Evolutionary conservation across 2,329 filamentous ascomycete genomes (phyloP).

Genomic region (Ophiocordyceps robertsii): DNA sequence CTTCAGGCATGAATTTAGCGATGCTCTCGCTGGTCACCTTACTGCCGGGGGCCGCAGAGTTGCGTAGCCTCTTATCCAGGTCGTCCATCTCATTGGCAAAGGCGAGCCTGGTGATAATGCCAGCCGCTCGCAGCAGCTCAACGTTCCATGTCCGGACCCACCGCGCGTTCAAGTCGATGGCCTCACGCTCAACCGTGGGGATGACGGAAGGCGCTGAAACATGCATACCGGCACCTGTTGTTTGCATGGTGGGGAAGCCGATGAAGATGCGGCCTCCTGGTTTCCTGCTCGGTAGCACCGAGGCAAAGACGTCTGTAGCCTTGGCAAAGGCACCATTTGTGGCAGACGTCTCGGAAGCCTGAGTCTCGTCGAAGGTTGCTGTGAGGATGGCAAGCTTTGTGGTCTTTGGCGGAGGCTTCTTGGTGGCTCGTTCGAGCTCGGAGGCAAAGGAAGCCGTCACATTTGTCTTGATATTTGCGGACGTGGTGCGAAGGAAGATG

Average conservation of each 20-base stretch:
- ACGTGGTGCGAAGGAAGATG: slow-evolving; percentile 81
- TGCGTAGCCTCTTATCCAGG: slow-evolving; percentile 48
- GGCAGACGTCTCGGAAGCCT: slow-evolving; percentile 44
- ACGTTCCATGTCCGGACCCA: slow-evolving; percentile 94
- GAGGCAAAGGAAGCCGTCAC: slow-evolving; percentile 60
- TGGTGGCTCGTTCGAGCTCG: slow-evolving; percentile 89
- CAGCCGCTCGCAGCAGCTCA: slow-evolving; percentile 81
- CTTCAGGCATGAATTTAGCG: slow-evolving; percentile 57
- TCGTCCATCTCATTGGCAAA: slow-evolving; percentile 80
- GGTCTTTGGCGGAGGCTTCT: slow-evolving; percentile 84
- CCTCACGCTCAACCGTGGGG: slow-evolving; percentile 91
- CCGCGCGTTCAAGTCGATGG: slow-evolving; percentile 88
- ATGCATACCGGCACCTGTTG: slow-evolving; percentile 84
- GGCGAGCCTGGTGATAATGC: slow-evolving; percentile 77
- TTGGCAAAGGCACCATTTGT: slow-evolving; percentile 33
- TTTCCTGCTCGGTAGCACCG: slow-evolving; percentile 77
- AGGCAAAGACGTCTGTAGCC: slow-evolving; percentile 70
- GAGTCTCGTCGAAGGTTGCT: slow-evolving; percentile 73
- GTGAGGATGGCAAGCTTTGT: slow-evolving; percentile 82
- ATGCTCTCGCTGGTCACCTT: slow-evolving; percentile 52
- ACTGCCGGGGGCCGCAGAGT: slow-evolving; percentile 27
- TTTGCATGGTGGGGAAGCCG: slow-evolving; percentile 94
- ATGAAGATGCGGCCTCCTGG: slow-evolving; percentile 83
- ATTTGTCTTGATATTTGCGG: slow-evolving; percentile 66
- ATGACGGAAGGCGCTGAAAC: slow-evolving; percentile 94